Percentiles rank a stretch among this genome's conserved stretches.
These are phyloP conservation scores for Stramenopiles sp. DNA, from an alignment of 352 stramenopile species.

Conservation along the genomic window DNA sequence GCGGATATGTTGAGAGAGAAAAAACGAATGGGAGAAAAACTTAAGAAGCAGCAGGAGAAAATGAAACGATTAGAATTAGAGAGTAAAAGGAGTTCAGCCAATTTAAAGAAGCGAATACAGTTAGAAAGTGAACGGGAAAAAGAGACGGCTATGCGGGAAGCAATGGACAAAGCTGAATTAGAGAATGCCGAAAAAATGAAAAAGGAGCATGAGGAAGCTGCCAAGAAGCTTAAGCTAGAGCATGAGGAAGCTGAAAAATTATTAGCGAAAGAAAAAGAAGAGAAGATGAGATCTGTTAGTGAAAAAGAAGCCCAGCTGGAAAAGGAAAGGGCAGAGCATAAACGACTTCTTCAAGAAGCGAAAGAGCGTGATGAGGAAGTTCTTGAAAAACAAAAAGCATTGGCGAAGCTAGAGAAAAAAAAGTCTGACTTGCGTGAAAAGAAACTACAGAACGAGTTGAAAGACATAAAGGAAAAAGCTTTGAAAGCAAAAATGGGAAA, in stretches of 20 bases:
- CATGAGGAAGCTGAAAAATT: background rate
- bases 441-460: background rate
- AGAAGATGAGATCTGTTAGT: background rate
- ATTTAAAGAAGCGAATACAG: background rate
- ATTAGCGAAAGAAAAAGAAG: background rate
- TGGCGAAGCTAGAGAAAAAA: background rate
- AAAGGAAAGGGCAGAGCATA: background rate
- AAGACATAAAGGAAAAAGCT: background rate
- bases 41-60: background rate
- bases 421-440: background rate
- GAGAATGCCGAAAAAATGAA: background rate
- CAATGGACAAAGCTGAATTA: background rate
- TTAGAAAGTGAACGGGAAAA: background rate
- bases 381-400: background rate
- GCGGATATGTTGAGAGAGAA: background rate
- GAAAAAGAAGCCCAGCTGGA: background rate
- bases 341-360: background rate
- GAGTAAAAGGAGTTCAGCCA: background rate
- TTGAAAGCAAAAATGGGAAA: background rate
- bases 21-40: background rate
- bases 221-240: background rate
- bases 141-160: background rate
- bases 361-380: background rate
- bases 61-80: background rate
- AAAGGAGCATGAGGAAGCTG: background rate